A percentile compares a stretch with the other conserved stretches of the same genome.
Evolutionary conservation across 345 rosid genomes (phyloP).

Genomic region (Schrenkiella parvula): DNA sequence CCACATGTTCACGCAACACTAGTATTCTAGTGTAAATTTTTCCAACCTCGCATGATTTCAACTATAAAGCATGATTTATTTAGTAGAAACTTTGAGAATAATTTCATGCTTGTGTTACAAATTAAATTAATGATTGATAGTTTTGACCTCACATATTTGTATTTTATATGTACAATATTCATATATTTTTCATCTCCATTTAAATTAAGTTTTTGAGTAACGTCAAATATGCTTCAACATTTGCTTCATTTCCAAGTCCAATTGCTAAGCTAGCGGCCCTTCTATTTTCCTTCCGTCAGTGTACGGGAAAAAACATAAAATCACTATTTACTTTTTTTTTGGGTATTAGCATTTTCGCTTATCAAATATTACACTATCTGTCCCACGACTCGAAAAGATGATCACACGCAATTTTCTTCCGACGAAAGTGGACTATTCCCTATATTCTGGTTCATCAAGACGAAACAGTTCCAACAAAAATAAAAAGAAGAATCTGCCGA

Average conservation of each 20-base stretch:
- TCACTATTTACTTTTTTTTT: not conserved
- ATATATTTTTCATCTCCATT: not conserved
- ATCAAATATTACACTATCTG: not conserved
- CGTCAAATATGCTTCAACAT: slow-evolving; percentile 7
- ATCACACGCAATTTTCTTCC: not conserved
- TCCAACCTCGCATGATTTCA: too few relatives aligned
- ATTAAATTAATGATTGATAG: too few relatives aligned
- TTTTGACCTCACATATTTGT: too few relatives aligned
- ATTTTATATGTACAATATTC: too few relatives aligned
- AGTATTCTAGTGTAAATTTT: too few relatives aligned
- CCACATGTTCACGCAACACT: too few relatives aligned
- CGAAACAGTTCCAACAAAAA: not conserved
- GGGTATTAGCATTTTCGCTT: slow-evolving; percentile 1
- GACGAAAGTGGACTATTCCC: slow-evolving; percentile 11
- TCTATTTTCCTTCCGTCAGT: too few relatives aligned
- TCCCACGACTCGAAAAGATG: not conserved
- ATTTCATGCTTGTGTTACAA: too few relatives aligned
- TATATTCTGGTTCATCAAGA: not conserved
- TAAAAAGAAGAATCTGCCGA: not conserved
- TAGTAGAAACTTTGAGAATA: too few relatives aligned
- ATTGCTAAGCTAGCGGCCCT: too few relatives aligned
- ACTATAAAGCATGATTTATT: too few relatives aligned
- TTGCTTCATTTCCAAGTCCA: slow-evolving; percentile 1
- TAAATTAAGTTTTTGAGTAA: not conserved
- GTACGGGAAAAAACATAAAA: not conserved